Evolutionary conservation across 148 eudicot genomes (phyloP).

Genomic region (Linanthus parryae): DNA sequence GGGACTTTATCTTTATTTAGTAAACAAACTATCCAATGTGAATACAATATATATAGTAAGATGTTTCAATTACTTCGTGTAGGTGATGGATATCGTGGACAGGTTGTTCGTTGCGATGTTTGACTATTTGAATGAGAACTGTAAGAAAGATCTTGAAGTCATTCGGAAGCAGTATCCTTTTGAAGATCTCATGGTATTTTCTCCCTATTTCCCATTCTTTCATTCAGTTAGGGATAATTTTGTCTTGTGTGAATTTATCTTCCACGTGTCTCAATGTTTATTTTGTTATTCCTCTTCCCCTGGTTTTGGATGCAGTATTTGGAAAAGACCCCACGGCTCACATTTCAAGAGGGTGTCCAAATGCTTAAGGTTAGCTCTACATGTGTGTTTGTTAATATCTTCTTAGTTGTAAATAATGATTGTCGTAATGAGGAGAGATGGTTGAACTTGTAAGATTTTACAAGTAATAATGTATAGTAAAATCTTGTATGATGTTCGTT

Average conservation of each 20-base stretch:
- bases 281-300: no score
- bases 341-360: conserved; percentile 77
- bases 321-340: conserved; percentile 59
- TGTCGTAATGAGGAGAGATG: no score
- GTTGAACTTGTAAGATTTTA: no score
- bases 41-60: no score
- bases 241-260: no score
- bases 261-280: no score
- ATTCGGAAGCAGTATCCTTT: conserved; percentile 68
- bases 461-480: no score
- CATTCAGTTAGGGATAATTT: no score
- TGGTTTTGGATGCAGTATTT: conserved; percentile 50
- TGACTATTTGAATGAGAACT: conserved; percentile 55
- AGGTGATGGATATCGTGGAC: conserved; percentile 92
- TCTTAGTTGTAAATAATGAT: background rate
- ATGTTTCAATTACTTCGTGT: conserved; percentile 13
- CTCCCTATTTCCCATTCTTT: background rate
- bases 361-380: conserved; percentile 73
- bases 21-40: no score
- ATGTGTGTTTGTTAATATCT: no score
- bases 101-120: conserved; percentile 65
- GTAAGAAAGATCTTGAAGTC: conserved; percentile 62
- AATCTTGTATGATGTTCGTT: no score
- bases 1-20: background rate
- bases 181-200: conserved; percentile 55